Evolutionary conservation across 805 yeast species (phyloP).

Genomic region (Teunomyces lycoperdinae): DNA sequence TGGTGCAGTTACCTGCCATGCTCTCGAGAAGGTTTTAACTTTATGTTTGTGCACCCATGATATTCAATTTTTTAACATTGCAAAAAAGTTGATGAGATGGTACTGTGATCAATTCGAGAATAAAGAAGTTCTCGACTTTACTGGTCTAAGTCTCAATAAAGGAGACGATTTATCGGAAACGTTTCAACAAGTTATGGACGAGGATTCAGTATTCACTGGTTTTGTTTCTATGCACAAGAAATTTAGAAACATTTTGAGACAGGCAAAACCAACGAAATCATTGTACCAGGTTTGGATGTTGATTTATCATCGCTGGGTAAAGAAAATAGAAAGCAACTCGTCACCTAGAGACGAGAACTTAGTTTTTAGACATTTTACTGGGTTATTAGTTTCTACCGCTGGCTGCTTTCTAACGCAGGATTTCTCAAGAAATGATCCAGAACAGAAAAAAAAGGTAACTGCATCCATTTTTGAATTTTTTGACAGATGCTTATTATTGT

Average conservation of each 20-base stretch:
- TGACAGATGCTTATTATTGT: constrained; percentile 47
- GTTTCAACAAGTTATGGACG: constrained; percentile 43
- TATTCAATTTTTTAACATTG: constrained; percentile 39
- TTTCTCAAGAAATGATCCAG: constrained; percentile 21
- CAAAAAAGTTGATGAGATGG: constrained; percentile 33
- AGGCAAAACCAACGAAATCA: constrained; percentile 36
- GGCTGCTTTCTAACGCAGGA: constrained; percentile 52
- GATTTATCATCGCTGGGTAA: constrained; percentile 52
- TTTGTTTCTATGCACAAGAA: constrained; percentile 72
- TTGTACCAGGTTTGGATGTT: constrained; percentile 38
- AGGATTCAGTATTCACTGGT: constrained; percentile 61
- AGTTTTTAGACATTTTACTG: constrained; percentile 65
- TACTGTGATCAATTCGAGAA: constrained; percentile 10
- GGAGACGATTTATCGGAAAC: constrained; percentile 23
- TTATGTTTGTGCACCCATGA: constrained; percentile 43
- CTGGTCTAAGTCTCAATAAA: background rate
- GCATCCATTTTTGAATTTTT: constrained; percentile 46
- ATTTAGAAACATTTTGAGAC: constrained; percentile 41
- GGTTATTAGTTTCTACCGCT: constrained; percentile 67
- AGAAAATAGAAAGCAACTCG: constrained; percentile 23
- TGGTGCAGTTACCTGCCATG: constrained; percentile 20
- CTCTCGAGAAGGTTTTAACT: constrained; percentile 37
- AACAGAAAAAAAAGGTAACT: constrained; percentile 27
- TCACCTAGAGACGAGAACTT: constrained; percentile 37
- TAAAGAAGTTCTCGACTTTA: constrained; percentile 1